Percentiles rank a stretch among this genome's conserved stretches.
Conservation (phyloP, 2,329 filamentous ascomycete genomes). For the Ceratocystis albifundus region DNA sequence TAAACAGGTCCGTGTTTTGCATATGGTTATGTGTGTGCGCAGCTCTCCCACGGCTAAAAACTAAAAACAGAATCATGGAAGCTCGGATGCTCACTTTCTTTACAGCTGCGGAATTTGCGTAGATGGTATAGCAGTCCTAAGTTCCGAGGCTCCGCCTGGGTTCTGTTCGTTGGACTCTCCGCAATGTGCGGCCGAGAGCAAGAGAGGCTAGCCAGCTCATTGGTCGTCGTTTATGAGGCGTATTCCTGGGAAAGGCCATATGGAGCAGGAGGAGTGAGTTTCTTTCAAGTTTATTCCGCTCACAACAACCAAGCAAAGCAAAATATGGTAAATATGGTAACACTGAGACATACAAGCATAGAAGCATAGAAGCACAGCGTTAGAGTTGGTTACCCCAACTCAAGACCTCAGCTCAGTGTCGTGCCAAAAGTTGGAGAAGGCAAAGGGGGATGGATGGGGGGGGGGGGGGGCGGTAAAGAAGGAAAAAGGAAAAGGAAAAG, state of each 20-base stretch:
- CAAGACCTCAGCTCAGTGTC: not conserved
- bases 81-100: constrained; percentile 1
- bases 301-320: not conserved
- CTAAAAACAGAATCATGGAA: constrained; percentile 6
- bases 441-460: too few relatives aligned
- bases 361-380: too few relatives aligned
- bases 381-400: not conserved
- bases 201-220: not conserved
- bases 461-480: too few relatives aligned
- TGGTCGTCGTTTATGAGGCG: too few relatives aligned
- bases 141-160: not conserved
- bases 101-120: not conserved
- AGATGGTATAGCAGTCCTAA: not conserved
- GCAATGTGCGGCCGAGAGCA: not conserved
- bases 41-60: constrained; percentile 1
- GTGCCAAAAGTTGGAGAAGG: constrained; percentile 1
- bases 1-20: not conserved
- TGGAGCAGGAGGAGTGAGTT: too few relatives aligned
- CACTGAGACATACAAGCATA: not conserved
- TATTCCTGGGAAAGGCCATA: too few relatives aligned
- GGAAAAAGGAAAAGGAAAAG: too few relatives aligned
- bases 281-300: too few relatives aligned
- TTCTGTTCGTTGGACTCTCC: not conserved
- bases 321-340: not conserved
- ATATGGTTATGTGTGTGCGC: too few relatives aligned